A percentile compares a stretch with the other conserved stretches of the same genome.
phyloP scores from a whole-genome alignment of 2,329 filamentous ascomycete species.

The Xylariaceae sp. region DNA sequence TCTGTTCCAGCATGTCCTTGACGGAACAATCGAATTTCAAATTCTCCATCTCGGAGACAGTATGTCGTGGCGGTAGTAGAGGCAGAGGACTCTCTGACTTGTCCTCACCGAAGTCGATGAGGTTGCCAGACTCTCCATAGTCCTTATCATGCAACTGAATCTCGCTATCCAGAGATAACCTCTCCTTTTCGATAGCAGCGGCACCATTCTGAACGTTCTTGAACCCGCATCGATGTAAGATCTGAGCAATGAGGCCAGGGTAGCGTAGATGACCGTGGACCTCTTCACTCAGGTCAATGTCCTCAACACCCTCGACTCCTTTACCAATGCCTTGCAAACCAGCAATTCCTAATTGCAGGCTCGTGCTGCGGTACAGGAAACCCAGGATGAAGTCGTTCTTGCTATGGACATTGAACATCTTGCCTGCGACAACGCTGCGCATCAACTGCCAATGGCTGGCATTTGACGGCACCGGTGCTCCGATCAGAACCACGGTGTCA shows the following conservation, averaged over 20 bases:
- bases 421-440: constrained; percentile 71
- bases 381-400: constrained; percentile 82
- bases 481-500: constrained; percentile 56
- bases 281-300: neutral
- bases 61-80: neutral
- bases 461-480: constrained; percentile 70
- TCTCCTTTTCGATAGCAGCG: neutral
- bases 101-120: neutral
- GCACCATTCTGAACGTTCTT: neutral
- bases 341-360: constrained; percentile 63
- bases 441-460: constrained; percentile 69
- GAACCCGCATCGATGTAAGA: neutral
- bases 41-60: neutral
- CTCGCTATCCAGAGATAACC: neutral
- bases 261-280: neutral
- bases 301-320: neutral
- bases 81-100: neutral
- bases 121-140: neutral
- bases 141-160: neutral
- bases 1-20: neutral
- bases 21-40: neutral
- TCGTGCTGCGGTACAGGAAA: constrained; percentile 81
- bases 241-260: neutral
- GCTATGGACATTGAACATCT: constrained; percentile 83
- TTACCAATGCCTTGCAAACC: neutral